Base-by-base conservation (phyloP, 495 filamentous ascomycete species). In the Tuber borchii region DNA sequence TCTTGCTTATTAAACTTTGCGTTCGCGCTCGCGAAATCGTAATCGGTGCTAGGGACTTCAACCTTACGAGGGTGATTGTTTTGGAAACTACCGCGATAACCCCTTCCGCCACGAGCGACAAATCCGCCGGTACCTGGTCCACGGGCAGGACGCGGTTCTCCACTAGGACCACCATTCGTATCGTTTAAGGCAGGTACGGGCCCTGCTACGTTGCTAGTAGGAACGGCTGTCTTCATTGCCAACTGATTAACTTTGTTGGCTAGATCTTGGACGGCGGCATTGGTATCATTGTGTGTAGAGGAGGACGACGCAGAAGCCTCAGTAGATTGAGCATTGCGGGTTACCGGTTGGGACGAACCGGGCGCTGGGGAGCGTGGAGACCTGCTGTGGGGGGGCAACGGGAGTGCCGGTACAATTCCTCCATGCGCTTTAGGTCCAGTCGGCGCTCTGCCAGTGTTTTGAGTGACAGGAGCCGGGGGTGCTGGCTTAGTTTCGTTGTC, bases 1-100 rank as follows among this genome's bases (percentile, higher is more conserved):
- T 97, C 94, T 80, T 97, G 91, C 85, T 99, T 99, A 87, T 96
- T 98, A 86, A 99, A 98, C 83, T 97, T 97, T 22, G 93, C 94
- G 82, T 99, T 99, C 70, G 95, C 88, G 14, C 89, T 89, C 78
- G 91, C 90, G 83, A 99, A 99, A 83, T 99, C 96, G 82, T 93
- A 99, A 80, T 98, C 95, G 3, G 92, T 89, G 46, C 90, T 87
- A 0, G 95, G 95, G 43, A 98, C 91, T 74, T 97, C 95, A 34
- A 97, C 87, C 85, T 93, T 95, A 81, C 87, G 87, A 51, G 85
- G 83, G 56, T 86, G 85, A 45, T 86, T 85, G 56, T 86, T 84
- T 31, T 88, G 86, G 39, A 88, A 87, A 43, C 87, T 87, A 69
- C 89, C 87, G 75, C 89, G 88, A 76, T 86, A 83, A 51, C 86